Evolutionary conservation across 2,329 filamentous ascomycete genomes (phyloP).

Genomic region (Neurospora sp.): DNA sequence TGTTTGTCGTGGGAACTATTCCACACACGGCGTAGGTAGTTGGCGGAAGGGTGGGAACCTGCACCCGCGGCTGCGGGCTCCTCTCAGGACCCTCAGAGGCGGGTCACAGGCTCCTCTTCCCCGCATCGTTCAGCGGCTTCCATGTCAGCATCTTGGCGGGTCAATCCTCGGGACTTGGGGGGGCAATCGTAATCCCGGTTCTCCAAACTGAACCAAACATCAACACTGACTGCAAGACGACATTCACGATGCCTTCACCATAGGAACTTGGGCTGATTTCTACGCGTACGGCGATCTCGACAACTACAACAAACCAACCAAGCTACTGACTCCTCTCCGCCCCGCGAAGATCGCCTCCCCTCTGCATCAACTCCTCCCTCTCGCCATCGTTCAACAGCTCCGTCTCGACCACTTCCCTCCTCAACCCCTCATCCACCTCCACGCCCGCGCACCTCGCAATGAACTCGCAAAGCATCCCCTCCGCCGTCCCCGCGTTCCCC

Average conservation of each 20-base stretch:
- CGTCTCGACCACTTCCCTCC: slow-evolving; percentile 10
- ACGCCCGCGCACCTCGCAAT: slow-evolving; percentile 24
- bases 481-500: slow-evolving; percentile 25
- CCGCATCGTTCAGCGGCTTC: slow-evolving; percentile 1
- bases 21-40: neutral
- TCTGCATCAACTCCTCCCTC: slow-evolving; percentile 21
- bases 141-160: neutral
- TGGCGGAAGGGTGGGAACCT: neutral
- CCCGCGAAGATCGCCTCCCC: slow-evolving; percentile 26
- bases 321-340: slow-evolving; percentile 17
- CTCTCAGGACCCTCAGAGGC: neutral
- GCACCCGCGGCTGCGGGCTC: neutral
- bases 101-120: slow-evolving; percentile 1
- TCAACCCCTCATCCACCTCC: slow-evolving; percentile 12
- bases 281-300: neutral
- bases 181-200: slow-evolving; percentile 3
- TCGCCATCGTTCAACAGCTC: slow-evolving; percentile 15
- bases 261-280: neutral
- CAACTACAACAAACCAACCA: neutral
- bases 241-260: neutral
- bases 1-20: neutral
- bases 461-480: slow-evolving; percentile 30
- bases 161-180: slow-evolving; percentile 1
- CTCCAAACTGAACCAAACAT: neutral
- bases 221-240: neutral